phyloP scores from a whole-genome alignment of 805 yeast species.

The Starmerella stigmatis region DNA sequence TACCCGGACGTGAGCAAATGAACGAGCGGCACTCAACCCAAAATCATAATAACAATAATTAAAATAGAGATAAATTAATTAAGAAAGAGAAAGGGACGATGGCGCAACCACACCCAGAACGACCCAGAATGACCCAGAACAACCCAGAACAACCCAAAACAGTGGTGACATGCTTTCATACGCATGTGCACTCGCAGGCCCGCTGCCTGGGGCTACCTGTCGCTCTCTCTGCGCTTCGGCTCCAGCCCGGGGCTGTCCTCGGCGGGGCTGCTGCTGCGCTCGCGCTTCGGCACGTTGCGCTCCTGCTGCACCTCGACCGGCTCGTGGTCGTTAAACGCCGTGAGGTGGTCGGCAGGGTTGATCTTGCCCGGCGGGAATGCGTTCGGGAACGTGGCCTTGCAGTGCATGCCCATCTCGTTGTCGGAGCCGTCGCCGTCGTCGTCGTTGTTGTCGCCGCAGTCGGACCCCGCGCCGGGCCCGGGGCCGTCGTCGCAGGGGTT shows the following conservation, averaged over 20 bases:
- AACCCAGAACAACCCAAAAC: no score
- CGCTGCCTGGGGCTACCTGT: no score
- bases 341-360: constrained; percentile 14
- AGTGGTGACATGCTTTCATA: no score
- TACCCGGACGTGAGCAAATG: constrained; percentile 37
- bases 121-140: no score
- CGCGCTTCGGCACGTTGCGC: constrained; percentile 8
- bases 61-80: neutral
- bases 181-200: no score
- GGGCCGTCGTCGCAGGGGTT: constrained; percentile 15
- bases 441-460: neutral
- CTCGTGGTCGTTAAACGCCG: constrained; percentile 16
- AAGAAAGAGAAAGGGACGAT: no score
- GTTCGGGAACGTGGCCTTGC: constrained; percentile 15
- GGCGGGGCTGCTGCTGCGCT: neutral
- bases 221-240: neutral
- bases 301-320: constrained; percentile 17
- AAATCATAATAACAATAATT: neutral
- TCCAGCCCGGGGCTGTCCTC: neutral
- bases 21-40: neutral
- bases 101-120: no score
- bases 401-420: neutral
- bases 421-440: neutral
- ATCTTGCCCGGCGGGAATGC: constrained; percentile 18
- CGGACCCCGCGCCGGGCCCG: neutral